phyloP scores from a whole-genome alignment of 2,329 filamentous ascomycete genomes.

The Colletotrichum sp. region DNA sequence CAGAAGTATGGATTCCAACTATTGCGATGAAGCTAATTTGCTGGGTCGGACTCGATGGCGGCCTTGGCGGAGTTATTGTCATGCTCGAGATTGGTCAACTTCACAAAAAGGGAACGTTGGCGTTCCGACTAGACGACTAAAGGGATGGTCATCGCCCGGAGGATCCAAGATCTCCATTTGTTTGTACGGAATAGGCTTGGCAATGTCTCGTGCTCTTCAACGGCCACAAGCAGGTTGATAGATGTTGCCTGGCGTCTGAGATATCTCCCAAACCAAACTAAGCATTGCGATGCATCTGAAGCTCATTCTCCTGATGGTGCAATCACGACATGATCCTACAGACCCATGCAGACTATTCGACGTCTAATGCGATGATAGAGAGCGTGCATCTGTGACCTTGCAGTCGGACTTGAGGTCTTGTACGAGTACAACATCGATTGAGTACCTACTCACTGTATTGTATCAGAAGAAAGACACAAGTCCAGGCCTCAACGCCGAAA shows the following conservation, averaged over 20 bases:
- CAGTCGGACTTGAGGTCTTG: no score
- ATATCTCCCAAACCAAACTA: neutral
- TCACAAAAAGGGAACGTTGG: neutral
- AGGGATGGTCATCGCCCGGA: neutral
- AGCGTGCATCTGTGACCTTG: no score
- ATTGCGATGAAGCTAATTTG: neutral
- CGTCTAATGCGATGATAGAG: neutral
- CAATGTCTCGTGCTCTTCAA: no score
- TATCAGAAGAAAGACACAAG: no score
- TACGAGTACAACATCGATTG: no score
- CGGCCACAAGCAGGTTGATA: neutral
- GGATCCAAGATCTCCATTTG: neutral
- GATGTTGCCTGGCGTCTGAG: accelerated
- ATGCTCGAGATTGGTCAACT: neutral
- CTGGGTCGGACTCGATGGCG: neutral
- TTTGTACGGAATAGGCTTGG: neutral
- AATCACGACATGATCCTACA: neutral
- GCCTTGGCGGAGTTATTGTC: neutral
- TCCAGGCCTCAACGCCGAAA: no score
- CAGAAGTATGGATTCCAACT: no score
- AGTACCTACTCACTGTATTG: no score
- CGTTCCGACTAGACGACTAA: neutral
- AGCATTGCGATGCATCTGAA: neutral
- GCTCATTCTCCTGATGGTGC: neutral
- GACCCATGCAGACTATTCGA: neutral